Base-by-base conservation (phyloP, 371 early-diverging fungal genomes). In the Catenaria anguillulae region DNA sequence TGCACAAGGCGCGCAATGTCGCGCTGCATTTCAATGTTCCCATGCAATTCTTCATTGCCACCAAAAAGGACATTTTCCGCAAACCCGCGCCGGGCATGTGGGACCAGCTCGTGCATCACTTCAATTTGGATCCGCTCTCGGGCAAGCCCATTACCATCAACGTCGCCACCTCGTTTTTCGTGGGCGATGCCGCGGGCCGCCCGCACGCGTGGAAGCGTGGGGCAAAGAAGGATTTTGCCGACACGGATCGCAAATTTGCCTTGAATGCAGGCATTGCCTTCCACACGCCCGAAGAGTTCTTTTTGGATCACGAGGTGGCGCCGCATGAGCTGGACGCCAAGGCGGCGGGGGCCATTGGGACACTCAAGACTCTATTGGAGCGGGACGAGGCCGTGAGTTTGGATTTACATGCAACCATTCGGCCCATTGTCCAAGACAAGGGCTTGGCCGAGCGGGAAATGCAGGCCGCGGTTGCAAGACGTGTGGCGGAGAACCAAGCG, bases 121-220 rank as follows among this genome's bases (percentile, higher is more conserved):
- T 65, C 55, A 78, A 80, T 36, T 76, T 66, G 15, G 76, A 65
- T 21, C 66, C 77, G n/a, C 55, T 58, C 0, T 71, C 77, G 63
- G 75, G 78, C 73, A 73, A 60, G 24, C 33, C 33, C 37, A 2
- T 26, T 21, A 37, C n/a, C 36, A 19, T 76, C 68, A 86, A 86
- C 63, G 55, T 59, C 34, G 34, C 60, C 0, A 42, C 67, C 19
- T 82, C 85, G 62, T 90, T 86, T 52, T 95, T 80, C 71, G 85
- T 89, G 2, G 95, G 95, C 19, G 95, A 95, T 71, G 95, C 93
- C 2, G 92, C 92, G 23, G 93, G 95, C 2, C 73, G 95, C 33
- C 71, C 75, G 0, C 77, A 66, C 4, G 79, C 73, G 3, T 85
- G 86, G 84, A 80, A 81, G 60, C 68, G 60, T 0, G 77, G 77